Base-by-base conservation (phyloP, 176 grass and related monocot species). In the Oryza coarctata region DNA sequence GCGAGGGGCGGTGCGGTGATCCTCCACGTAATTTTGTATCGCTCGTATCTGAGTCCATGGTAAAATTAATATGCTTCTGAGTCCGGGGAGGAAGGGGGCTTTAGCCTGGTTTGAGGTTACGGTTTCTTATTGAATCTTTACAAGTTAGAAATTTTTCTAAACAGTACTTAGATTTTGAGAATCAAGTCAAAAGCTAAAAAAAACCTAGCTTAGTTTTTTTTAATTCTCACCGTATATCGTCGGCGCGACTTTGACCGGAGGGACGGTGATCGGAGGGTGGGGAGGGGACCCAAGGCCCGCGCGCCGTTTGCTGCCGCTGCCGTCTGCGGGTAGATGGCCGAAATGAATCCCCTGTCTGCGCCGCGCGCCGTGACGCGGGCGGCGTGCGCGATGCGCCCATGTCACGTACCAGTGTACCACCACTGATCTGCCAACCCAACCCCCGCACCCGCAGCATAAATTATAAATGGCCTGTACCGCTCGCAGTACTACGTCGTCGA, bases 221-320 rank as follows among this genome's bases (percentile, higher is more conserved):
- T n/a, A n/a, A n/a, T n/a, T n/a, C n/a, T n/a, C n/a, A n/a, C n/a
- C n/a, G n/a, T n/a, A n/a, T n/a, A n/a, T n/a, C 57, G 25, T 68
- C 34, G 74, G 32, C 74, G 12, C 20, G 4, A 20, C 30, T 80
- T 86, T 86, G 69, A 74, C 77, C 77, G 76, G 38, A 12, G 41
- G 41, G 47, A 9, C 13, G 47, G 47, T 44, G 43, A 44, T 44
- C 43, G 43, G 43, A 44, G 43, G 12, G 12, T 36, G 38, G 0
- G 40, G 11, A 41, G 45, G 45, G 45, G 69, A 65, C 70, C 74
- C 64, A 58, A 58, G 32, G 25, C 65, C 49, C 49, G 47, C 49
- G 49, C 43, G 43, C 14, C 34, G 32, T 4, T 43, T 43, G 65
- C 7, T 14, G 64, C 20, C 9, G 52, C 52, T 58, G n/a, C 13